Conservation (phyloP, 805 yeast species). For the Kodamaea fukazawae region DNA sequence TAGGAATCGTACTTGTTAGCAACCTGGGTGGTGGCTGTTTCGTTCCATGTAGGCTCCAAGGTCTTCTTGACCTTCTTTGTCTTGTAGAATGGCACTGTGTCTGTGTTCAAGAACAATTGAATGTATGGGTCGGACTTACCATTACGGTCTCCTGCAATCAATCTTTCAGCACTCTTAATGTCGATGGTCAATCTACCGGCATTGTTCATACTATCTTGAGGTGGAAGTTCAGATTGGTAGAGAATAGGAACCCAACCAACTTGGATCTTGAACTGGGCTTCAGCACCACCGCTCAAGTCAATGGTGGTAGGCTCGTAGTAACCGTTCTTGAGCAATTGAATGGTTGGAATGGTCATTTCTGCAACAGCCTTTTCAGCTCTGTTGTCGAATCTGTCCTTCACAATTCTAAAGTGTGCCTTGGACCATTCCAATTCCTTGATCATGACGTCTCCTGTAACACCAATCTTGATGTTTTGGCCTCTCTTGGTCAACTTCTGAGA, state of each 20-base stretch:
- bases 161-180: slow-evolving; percentile 59
- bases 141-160: slow-evolving; percentile 83
- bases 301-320: slow-evolving; percentile 60
- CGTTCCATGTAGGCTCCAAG: slow-evolving; percentile 88
- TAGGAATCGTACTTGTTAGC: slow-evolving; percentile 60
- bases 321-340: slow-evolving; percentile 61
- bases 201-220: slow-evolving; percentile 70
- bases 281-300: slow-evolving; percentile 43
- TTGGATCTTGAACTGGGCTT: slow-evolving; percentile 54
- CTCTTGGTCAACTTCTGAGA: slow-evolving; percentile 53
- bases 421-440: slow-evolving; percentile 80
- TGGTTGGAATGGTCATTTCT: slow-evolving; percentile 63
- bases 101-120: slow-evolving; percentile 64
- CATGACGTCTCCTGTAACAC: slow-evolving; percentile 64
- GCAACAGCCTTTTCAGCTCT: slow-evolving; percentile 58
- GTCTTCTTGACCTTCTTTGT: slow-evolving; percentile 84
- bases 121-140: slow-evolving; percentile 94
- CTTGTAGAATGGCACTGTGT: slow-evolving; percentile 57
- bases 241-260: slow-evolving; percentile 78
- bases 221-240: slow-evolving; percentile 56
- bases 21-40: slow-evolving; percentile 54
- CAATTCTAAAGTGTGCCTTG: slow-evolving; percentile 56
- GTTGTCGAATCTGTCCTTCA: slow-evolving; percentile 52
- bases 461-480: slow-evolving; percentile 23
- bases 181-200: slow-evolving; percentile 67